Conservation (phyloP, 768 basidiomycete species). For the Tricholoma saponaceum region DNA sequence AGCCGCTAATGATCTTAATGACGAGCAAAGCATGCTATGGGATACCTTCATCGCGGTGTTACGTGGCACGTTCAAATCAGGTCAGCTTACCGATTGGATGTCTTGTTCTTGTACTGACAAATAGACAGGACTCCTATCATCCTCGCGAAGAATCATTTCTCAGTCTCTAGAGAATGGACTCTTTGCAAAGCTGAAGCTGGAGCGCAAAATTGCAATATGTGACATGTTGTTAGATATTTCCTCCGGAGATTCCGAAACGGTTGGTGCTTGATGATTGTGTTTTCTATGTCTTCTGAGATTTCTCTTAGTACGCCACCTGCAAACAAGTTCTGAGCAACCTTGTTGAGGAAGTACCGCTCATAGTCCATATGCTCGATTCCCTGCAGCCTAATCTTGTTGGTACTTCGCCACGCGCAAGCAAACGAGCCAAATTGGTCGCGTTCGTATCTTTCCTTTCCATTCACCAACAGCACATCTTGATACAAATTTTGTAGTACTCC, state of each 20-base stretch:
- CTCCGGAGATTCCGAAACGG: constrained; percentile 41
- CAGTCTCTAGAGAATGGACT: constrained; percentile 50
- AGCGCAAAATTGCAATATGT: constrained; percentile 54
- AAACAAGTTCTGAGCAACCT: constrained; percentile 47
- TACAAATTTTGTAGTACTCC: constrained; percentile 19
- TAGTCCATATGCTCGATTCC: constrained; percentile 45
- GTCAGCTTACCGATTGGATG: constrained; percentile 26
- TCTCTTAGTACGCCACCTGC: constrained; percentile 37
- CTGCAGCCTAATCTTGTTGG: constrained; percentile 44
- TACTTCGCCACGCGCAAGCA: constrained; percentile 46
- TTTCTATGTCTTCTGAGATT: background rate
- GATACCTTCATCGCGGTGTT: constrained; percentile 40
- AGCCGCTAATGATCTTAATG: constrained; percentile 40
- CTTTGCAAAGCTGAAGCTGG: constrained; percentile 46
- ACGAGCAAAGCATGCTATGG: constrained; percentile 44
- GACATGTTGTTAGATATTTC: constrained; percentile 53
- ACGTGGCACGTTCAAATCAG: constrained; percentile 39
- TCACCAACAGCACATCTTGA: background rate
- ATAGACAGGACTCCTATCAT: constrained; percentile 33
- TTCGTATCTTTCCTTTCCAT: constrained; percentile 34
- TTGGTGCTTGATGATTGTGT: constrained; percentile 23
- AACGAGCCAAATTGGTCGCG: constrained; percentile 54
- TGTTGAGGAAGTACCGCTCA: constrained; percentile 47
- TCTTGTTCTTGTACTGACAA: background rate
- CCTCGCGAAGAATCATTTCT: constrained; percentile 37